Conservation (phyloP, 176 grass and related monocot species). For the Hsuehochloa calcarea region DNA sequence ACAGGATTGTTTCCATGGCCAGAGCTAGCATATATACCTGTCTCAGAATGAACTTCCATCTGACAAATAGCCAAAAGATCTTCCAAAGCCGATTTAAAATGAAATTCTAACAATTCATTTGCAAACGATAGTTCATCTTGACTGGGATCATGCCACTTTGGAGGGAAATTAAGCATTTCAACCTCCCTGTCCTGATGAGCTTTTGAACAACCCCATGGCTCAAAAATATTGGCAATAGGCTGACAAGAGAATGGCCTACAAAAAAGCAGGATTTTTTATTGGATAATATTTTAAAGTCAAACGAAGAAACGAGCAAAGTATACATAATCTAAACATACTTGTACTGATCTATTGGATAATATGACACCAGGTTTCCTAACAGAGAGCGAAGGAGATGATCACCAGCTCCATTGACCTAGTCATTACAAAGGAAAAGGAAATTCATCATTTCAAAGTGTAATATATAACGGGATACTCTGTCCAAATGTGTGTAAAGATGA, state of each 20-base stretch:
- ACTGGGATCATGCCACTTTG: conserved; percentile 82
- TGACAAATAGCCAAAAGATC: conserved; percentile 79
- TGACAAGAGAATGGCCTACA: conserved; percentile 64
- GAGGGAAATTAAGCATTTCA: conserved; percentile 58
- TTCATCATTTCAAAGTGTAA: conserved; percentile 5
- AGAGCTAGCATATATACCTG: conserved; percentile 52
- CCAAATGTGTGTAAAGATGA: conserved; percentile 15
- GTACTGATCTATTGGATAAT: conserved; percentile 83
- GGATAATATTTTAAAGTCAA: conserved; percentile 25
- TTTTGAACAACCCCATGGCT: conserved; percentile 92
- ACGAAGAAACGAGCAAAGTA: conserved; percentile 22
- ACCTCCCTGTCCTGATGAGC: conserved; percentile 45
- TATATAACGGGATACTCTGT: neutral
- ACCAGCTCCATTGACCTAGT: conserved; percentile 87
- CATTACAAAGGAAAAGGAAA: conserved; percentile 29
- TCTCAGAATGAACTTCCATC: conserved; percentile 50
- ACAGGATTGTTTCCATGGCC: neutral
- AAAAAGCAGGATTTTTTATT: conserved; percentile 14
- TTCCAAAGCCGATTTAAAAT: conserved; percentile 87
- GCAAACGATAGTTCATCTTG: conserved; percentile 85
- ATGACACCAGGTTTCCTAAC: conserved; percentile 75
- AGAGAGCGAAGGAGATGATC: conserved; percentile 88
- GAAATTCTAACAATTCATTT: conserved; percentile 75
- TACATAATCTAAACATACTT: conserved; percentile 53
- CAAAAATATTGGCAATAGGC: conserved; percentile 58